phyloP scores from a whole-genome alignment of 192 early-diverging fungal species.

The Podila horticola region DNA sequence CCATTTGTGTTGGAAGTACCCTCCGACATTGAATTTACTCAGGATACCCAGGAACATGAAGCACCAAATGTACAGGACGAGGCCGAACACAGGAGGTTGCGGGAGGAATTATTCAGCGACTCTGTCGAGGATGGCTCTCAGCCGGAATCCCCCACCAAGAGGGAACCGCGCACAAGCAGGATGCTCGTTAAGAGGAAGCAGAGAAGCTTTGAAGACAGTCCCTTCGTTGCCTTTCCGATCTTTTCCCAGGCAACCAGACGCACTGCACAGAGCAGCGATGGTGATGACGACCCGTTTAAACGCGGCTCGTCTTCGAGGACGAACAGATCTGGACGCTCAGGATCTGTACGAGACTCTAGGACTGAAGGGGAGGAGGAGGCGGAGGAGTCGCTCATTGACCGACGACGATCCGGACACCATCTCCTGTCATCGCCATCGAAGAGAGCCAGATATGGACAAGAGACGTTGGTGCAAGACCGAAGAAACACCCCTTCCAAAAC shows the following conservation, averaged over 20 bases:
- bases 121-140: conserved; percentile 3
- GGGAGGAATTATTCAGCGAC: conserved; percentile 15
- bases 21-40: conserved; percentile 10
- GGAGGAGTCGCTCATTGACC: conserved; percentile 20
- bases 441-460: conserved; percentile 9
- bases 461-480: too few species aligned
- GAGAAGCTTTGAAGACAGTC: conserved; percentile 3
- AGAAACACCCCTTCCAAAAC: not conserved
- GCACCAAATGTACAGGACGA: not conserved
- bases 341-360: not conserved
- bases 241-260: conserved; percentile 4
- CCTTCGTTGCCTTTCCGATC: conserved; percentile 11
- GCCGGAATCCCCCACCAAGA: not conserved
- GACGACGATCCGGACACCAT: conserved; percentile 15
- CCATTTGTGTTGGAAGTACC: conserved; percentile 19
- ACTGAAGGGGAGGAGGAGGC: conserved; percentile 3
- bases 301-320: not conserved
- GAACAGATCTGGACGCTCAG: not conserved
- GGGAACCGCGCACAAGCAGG: not conserved
- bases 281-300: not conserved
- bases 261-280: not conserved
- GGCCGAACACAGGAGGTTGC: conserved; percentile 15
- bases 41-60: not conserved
- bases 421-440: conserved; percentile 22
- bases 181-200: not conserved